Base-by-base conservation (phyloP, 495 filamentous ascomycete species). In the Cercophora sp. region DNA sequence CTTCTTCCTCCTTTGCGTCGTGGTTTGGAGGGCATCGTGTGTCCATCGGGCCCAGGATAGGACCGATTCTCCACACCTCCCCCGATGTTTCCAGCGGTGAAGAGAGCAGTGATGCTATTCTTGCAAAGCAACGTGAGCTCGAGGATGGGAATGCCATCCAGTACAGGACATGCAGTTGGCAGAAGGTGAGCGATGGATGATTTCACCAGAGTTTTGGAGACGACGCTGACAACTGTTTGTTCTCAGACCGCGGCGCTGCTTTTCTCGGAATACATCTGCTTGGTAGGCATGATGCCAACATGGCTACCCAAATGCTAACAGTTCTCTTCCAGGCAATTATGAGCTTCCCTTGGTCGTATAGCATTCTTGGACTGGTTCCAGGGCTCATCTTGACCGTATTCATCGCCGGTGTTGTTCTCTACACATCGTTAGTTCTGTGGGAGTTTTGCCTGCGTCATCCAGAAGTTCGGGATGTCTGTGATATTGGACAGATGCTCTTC, bases 281-380 rank as follows among this genome's bases (percentile, higher is more conserved):
- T 95, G 74, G 70, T 71, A 49, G 58, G 65, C 57, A 13, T 37
- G 39, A 43, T 23, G 5, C 16, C 15, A n/a, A 8, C 9, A 16
- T 3, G 18, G 5, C 13, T 24, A 15, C 9, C 8, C 18, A 13
- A 11, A 18, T 15, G 8, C 27, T 48, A 22, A 51, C 16, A 20
- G 5, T 47, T 11, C 20, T 18, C 5, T 4, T 9, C 9, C 15
- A 71, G 70, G 89, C 89, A 31, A 95, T 94, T 61, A 95, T 95
- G 89, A 91, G 87, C 18, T 94, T 94, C 63, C 89, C 89, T 1
- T 93, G 85, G 76, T 91, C 88, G 0, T 95, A 95, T 70, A 88
- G 88, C 6, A 73, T 90, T 29, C 78, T 95, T 18, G 89, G 89
- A 8, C 77, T 95, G 22, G 87, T 93, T n/a, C 89, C 89, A 0